These are phyloP conservation scores for Citrus medica DNA, from an alignment of 345 rosid genomes.

Conservation along the genomic window DNA sequence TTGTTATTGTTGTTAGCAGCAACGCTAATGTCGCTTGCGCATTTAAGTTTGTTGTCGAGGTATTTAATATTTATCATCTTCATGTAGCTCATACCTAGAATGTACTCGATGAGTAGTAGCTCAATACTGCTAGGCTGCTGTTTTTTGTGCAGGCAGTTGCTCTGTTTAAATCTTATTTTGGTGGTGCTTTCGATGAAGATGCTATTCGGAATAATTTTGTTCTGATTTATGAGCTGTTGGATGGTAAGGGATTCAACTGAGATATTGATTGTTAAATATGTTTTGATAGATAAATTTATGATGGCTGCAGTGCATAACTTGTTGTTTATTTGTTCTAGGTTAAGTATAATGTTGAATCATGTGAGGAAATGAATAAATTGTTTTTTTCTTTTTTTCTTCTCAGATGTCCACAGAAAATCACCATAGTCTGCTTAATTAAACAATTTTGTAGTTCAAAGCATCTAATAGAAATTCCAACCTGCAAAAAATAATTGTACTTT, in stretches of 20 bases:
- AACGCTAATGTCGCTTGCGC: slow-evolving; percentile 99
- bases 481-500: neutral
- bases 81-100: neutral
- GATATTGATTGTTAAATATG: neutral
- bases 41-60: slow-evolving; percentile 99
- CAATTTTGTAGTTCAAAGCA: neutral
- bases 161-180: slow-evolving; percentile 94
- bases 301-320: neutral
- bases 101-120: neutral
- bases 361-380: neutral
- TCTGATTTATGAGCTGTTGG: slow-evolving; percentile 91
- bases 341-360: neutral
- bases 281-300: neutral
- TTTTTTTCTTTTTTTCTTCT: neutral
- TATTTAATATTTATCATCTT: slow-evolving; percentile 11
- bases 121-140: neutral
- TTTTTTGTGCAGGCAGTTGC: slow-evolving; percentile 70
- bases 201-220: slow-evolving; percentile 96
- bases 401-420: neutral
- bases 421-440: neutral
- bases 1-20: slow-evolving; percentile 97
- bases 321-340: neutral
- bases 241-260: slow-evolving; percentile 46
- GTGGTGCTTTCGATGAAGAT: slow-evolving; percentile 99
- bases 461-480: neutral